These are phyloP conservation scores for Fraxinus sp. DNA, from an alignment of 305 asterid species.

Conservation along the genomic window DNA sequence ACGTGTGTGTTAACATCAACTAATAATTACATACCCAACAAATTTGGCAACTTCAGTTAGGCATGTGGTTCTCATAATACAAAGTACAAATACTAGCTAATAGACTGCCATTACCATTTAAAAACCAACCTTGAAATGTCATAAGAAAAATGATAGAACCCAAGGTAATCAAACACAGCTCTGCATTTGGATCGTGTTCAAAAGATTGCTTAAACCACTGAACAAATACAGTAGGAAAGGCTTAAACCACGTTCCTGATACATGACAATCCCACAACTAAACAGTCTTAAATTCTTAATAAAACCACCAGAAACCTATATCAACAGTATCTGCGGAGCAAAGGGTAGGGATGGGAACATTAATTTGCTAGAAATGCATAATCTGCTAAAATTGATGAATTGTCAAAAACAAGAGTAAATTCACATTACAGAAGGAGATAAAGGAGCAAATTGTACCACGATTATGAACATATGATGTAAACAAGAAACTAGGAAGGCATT, in stretches of 20 bases:
- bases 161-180: background rate
- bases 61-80: background rate
- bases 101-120: background rate
- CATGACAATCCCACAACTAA: background rate
- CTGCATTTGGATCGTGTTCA: background rate
- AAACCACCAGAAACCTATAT: background rate
- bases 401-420: background rate
- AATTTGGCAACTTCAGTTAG: background rate
- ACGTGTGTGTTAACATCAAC: background rate
- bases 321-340: background rate
- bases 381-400: background rate
- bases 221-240: background rate
- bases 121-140: background rate
- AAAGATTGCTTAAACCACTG: background rate
- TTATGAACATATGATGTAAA: background rate
- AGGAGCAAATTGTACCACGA: background rate
- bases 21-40: background rate
- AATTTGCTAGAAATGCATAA: background rate
- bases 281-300: background rate
- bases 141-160: background rate
- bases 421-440: background rate
- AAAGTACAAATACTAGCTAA: no score
- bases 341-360: background rate
- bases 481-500: background rate
- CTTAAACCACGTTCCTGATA: background rate